These are phyloP conservation scores for Curvularia sp. DNA, from an alignment of 2,329 filamentous ascomycete genomes.

Conservation along the genomic window DNA sequence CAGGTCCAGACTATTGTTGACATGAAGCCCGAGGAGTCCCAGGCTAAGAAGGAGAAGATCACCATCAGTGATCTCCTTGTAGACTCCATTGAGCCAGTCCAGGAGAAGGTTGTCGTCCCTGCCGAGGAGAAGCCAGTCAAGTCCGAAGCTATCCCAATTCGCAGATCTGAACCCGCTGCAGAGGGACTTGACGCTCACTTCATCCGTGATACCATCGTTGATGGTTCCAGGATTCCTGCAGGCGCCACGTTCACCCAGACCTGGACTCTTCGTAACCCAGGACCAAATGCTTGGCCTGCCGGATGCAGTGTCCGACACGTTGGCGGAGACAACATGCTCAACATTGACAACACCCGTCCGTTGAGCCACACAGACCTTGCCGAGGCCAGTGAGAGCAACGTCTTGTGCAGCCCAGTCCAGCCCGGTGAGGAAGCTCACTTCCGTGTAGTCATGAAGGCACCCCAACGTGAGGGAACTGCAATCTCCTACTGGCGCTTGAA, in stretches of 20 bases:
- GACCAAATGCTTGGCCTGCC: constrained; percentile 79
- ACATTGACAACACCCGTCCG: constrained; percentile 79
- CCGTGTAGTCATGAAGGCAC: constrained; percentile 83
- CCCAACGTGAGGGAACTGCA: constrained; percentile 74
- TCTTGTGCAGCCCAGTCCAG: constrained; percentile 71
- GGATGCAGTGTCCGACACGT: constrained; percentile 91
- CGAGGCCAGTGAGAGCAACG: constrained; percentile 81
- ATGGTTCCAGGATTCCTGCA: constrained; percentile 75
- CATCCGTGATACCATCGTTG: constrained; percentile 76
- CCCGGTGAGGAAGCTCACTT: constrained; percentile 81
- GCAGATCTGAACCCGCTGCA: constrained; percentile 18
- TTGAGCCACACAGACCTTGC: constrained; percentile 79
- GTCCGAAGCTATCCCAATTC: constrained; percentile 20
- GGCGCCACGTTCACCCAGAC: constrained; percentile 84
- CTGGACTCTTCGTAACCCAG: constrained; percentile 89
- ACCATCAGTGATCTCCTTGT: constrained; percentile 49
- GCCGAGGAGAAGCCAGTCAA: constrained; percentile 21
- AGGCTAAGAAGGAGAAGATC: constrained; percentile 53
- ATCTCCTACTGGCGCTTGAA: constrained; percentile 98
- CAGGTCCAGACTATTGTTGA: constrained; percentile 69
- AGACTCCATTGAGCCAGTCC: constrained; percentile 36
- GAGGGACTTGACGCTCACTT: constrained; percentile 69
- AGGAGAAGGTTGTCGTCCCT: constrained; percentile 44
- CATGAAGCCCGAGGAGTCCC: constrained; percentile 65
- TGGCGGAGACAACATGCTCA: constrained; percentile 95